These are phyloP conservation scores for Prinsepia uniflora DNA, from an alignment of 306 rosid species.

Conservation along the genomic window DNA sequence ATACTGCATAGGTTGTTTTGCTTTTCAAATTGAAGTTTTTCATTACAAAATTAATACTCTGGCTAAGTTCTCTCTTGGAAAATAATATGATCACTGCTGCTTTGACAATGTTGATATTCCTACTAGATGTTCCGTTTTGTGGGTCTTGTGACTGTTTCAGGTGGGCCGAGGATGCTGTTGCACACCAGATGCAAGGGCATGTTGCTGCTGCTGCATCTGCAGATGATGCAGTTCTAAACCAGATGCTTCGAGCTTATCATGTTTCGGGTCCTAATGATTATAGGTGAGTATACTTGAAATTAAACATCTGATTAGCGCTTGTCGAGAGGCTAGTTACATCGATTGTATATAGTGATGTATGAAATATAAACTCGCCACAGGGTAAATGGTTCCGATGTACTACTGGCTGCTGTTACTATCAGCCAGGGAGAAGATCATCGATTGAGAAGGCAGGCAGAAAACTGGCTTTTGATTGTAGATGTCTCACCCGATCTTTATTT, in stretches of 20 bases:
- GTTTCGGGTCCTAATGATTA: background rate
- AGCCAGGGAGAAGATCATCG: slow-evolving; percentile 13
- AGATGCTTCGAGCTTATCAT: background rate
- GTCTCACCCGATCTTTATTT: slow-evolving; percentile 8
- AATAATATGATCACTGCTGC: too few relatives aligned
- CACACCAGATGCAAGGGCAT: background rate
- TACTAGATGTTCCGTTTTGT: background rate
- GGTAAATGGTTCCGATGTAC: slow-evolving; percentile 25
- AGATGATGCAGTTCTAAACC: background rate
- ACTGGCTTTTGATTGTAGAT: background rate
- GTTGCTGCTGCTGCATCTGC: background rate
- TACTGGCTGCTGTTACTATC: background rate
- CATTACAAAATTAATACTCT: background rate
- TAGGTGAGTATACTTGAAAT: background rate
- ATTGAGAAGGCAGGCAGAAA: slow-evolving; percentile 6
- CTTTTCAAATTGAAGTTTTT: background rate
- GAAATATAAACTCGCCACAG: slow-evolving; percentile 6
- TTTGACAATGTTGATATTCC: background rate
- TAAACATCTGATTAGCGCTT: too few relatives aligned
- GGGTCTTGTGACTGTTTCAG: background rate
- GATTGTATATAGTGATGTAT: background rate
- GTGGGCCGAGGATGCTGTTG: background rate
- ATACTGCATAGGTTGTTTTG: background rate
- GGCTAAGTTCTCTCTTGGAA: too few relatives aligned
- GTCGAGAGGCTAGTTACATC: too few relatives aligned